A percentile compares a stretch with the other conserved stretches of the same genome.
These are phyloP conservation scores for Friedmanniomyces endolithicus DNA, from an alignment of 495 filamentous ascomycete species.

Conservation along the genomic window DNA sequence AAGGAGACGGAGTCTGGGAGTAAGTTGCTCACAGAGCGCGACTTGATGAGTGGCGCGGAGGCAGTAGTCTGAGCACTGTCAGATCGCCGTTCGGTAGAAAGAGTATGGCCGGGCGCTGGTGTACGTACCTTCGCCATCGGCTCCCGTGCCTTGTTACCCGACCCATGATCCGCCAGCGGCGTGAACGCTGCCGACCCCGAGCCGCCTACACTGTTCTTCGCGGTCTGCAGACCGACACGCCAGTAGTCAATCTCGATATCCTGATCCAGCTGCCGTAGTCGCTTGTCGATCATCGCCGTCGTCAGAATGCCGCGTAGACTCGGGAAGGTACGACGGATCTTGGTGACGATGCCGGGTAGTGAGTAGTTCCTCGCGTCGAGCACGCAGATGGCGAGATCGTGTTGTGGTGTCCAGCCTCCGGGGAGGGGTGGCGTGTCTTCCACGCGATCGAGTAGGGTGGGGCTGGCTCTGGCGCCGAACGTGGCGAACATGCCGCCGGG, in stretches of 20 bases:
- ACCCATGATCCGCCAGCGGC: not conserved
- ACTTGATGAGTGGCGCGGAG: not conserved
- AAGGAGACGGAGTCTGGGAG: not conserved
- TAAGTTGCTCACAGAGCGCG: not conserved
- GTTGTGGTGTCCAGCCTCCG: slow-evolving; percentile 6
- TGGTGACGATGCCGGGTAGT: slow-evolving; percentile 1
- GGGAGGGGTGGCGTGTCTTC: slow-evolving; percentile 14
- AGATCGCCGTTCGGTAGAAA: not conserved
- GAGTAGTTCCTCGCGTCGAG: slow-evolving; percentile 13
- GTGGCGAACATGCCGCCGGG: not conserved
- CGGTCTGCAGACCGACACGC: slow-evolving; percentile 1
- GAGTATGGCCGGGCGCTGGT: not conserved
- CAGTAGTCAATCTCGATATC: slow-evolving; percentile 17
- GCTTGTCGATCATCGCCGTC: slow-evolving; percentile 14
- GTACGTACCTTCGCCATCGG: not conserved
- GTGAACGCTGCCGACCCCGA: not conserved
- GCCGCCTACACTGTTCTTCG: not conserved
- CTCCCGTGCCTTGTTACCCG: not conserved
- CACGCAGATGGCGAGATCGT: slow-evolving; percentile 19
- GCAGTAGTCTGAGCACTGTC: not conserved
- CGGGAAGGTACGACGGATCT: slow-evolving; percentile 12
- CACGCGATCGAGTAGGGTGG: not conserved
- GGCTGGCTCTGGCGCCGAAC: not conserved
- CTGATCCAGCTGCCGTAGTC: slow-evolving; percentile 20
- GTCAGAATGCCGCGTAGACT: slow-evolving; percentile 8